Evolutionary conservation across 768 basidiomycete genomes (phyloP).

Genomic region (Rubroboletus satanas): DNA sequence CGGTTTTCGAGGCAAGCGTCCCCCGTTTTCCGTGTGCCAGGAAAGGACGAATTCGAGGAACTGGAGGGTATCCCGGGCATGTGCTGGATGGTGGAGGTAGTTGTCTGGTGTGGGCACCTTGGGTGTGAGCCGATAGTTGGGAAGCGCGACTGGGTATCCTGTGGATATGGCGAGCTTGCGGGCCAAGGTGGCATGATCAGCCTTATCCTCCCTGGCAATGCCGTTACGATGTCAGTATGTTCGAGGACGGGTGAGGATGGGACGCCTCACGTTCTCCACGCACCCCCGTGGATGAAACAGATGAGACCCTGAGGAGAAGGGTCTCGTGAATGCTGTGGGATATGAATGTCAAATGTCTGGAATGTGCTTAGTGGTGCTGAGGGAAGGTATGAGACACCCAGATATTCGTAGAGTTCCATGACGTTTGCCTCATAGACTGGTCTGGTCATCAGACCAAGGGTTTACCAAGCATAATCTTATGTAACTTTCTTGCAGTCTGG

Average conservation of each 20-base stretch:
- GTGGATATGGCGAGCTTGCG: constrained; percentile 48
- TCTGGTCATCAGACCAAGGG: too few relatives aligned
- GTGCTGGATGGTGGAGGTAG: constrained; percentile 60
- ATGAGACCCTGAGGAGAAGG: constrained; percentile 38
- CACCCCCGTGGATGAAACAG: constrained; percentile 80
- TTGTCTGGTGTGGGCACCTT: constrained; percentile 33
- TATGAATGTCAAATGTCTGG: constrained; percentile 56
- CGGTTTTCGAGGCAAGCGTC: constrained; percentile 36
- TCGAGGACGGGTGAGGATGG: not conserved
- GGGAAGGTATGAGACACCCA: constrained; percentile 37
- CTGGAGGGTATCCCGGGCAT: constrained; percentile 60
- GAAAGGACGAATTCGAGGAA: constrained; percentile 56
- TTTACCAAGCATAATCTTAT: not conserved
- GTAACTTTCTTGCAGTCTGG: not conserved
- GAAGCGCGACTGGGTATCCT: constrained; percentile 57
- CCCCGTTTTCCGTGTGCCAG: constrained; percentile 33
- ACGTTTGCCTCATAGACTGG: too few relatives aligned
- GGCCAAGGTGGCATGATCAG: constrained; percentile 52
- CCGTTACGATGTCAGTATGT: constrained; percentile 4
- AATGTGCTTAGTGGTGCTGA: constrained; percentile 25
- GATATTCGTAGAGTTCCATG: constrained; percentile 14
- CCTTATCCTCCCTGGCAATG: constrained; percentile 67
- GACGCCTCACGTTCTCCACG: constrained; percentile 67
- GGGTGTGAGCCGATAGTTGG: constrained; percentile 75
- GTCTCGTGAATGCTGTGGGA: constrained; percentile 23